A percentile compares a stretch with the other conserved stretches of the same genome.
Evolutionary conservation across 2,329 filamentous ascomycete genomes (phyloP).

Genomic region (Graphiopsis chlorocephala): DNA sequence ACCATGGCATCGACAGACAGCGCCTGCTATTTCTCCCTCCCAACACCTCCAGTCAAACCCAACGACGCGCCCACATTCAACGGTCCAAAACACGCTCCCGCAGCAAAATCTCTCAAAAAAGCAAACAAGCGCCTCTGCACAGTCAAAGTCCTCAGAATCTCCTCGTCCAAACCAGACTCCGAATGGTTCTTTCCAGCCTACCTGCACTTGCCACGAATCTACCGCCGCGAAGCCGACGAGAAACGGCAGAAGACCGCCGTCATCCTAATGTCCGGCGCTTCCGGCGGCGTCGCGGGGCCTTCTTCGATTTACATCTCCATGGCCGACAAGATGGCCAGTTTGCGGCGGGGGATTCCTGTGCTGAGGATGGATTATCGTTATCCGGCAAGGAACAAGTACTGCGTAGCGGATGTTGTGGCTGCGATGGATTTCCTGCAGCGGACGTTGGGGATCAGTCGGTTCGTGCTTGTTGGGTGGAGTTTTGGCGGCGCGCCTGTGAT

Average conservation of each 20-base stretch:
- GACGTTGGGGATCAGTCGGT: constrained; percentile 32
- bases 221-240: background rate
- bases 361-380: constrained; percentile 43
- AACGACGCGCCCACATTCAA: background rate
- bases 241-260: constrained; percentile 37
- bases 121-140: constrained; percentile 3
- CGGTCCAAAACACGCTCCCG: background rate
- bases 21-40: background rate
- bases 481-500: constrained; percentile 45
- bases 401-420: constrained; percentile 38
- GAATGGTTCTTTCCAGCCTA: background rate
- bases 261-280: constrained; percentile 40
- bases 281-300: constrained; percentile 42
- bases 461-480: constrained; percentile 45
- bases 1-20: background rate
- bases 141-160: background rate
- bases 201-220: background rate
- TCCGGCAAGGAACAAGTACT: constrained; percentile 36
- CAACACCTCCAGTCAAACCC: background rate
- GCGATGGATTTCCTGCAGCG: constrained; percentile 38
- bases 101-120: background rate
- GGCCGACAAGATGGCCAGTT: constrained; percentile 40
- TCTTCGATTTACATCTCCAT: constrained; percentile 42
- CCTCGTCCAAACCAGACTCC: background rate
- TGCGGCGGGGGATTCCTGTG: constrained; percentile 39